Conservation (phyloP, 306 rosid genomes). For the Vigna hirtella region DNA sequence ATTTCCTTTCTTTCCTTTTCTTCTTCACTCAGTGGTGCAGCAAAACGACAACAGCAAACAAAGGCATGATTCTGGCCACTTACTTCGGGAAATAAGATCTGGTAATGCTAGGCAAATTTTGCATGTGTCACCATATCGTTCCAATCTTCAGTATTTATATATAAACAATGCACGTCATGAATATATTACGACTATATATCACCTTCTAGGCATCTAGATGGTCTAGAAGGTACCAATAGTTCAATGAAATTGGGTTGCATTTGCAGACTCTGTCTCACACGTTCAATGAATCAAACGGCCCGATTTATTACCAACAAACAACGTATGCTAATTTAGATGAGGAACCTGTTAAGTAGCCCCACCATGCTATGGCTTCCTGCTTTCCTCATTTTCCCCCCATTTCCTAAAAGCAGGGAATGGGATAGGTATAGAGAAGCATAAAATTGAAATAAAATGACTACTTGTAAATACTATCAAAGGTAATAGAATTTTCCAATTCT, state of each 20-base stretch:
- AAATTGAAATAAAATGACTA: conserved; percentile 17
- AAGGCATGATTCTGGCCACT: conserved; percentile 35
- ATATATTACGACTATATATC: conserved; percentile 15
- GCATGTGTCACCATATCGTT: conserved; percentile 41
- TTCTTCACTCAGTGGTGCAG: conserved; percentile 18
- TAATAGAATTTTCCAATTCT: neutral
- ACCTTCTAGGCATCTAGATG: conserved; percentile 2
- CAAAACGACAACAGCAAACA: conserved; percentile 41
- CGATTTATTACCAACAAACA: conserved; percentile 41
- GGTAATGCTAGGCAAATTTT: conserved; percentile 38
- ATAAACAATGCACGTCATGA: conserved; percentile 19
- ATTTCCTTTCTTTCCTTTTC: neutral
- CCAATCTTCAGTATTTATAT: conserved; percentile 32
- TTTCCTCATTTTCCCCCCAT: conserved; percentile 25
- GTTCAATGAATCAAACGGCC: conserved; percentile 36
- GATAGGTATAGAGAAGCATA: conserved; percentile 10
- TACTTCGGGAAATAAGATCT: conserved; percentile 36
- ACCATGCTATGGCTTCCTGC: conserved; percentile 23
- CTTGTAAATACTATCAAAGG: neutral
- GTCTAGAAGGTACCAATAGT: conserved; percentile 38
- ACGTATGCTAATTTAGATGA: conserved; percentile 44
- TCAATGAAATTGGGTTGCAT: conserved; percentile 45
- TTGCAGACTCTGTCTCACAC: conserved; percentile 25
- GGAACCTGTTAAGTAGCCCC: conserved; percentile 38
- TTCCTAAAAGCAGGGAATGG: conserved; percentile 20